phyloP scores from a whole-genome alignment of 208 protist genomes.

The Trypanosoma scelopori region DNA sequence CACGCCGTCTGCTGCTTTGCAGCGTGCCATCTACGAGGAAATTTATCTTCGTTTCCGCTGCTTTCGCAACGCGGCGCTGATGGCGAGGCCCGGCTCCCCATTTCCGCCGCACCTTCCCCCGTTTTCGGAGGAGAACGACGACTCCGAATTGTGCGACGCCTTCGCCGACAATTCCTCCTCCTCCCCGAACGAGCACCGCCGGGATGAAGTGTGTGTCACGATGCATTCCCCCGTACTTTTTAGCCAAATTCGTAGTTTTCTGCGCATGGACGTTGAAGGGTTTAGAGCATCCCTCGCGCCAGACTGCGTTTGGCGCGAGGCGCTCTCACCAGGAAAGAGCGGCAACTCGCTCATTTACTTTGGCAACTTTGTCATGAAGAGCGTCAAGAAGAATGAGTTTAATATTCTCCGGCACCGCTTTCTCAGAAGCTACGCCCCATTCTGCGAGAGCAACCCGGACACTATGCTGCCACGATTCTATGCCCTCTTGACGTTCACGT shows the following conservation, averaged over 20 bases:
- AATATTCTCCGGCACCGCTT: conserved; percentile 66
- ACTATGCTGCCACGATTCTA: conserved; percentile 89
- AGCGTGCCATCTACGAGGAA: conserved; percentile 70
- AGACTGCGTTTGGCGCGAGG: conserved; percentile 63
- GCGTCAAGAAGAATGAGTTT: conserved; percentile 75
- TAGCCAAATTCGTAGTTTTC: conserved; percentile 72
- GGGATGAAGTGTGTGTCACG: conserved; percentile 69
- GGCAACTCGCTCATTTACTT: conserved; percentile 87
- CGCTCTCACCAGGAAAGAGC: conserved; percentile 83
- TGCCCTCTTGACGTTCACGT: conserved; percentile 72
- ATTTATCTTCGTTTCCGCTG: conserved; percentile 57
- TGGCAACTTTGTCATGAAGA: conserved; percentile 90
- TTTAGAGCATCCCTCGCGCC: conserved; percentile 40
- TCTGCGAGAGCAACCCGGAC: conserved; percentile 81
- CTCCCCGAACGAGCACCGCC: conserved; percentile 26
- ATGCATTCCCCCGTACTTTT: conserved; percentile 81
- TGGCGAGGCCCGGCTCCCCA: conserved; percentile 1
- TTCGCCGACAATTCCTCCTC: conserved; percentile 15
- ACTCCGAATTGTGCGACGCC: conserved; percentile 27
- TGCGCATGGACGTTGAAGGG: conserved; percentile 52
- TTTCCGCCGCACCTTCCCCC: conserved; percentile 9
- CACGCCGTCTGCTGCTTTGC: conserved; percentile 41
- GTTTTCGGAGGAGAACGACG: conserved; percentile 36
- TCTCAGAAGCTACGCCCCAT: conserved; percentile 71
- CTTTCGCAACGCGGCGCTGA: conserved; percentile 41